These are phyloP conservation scores for Plantago major DNA, from an alignment of 257 asterid species.

Conservation along the genomic window DNA sequence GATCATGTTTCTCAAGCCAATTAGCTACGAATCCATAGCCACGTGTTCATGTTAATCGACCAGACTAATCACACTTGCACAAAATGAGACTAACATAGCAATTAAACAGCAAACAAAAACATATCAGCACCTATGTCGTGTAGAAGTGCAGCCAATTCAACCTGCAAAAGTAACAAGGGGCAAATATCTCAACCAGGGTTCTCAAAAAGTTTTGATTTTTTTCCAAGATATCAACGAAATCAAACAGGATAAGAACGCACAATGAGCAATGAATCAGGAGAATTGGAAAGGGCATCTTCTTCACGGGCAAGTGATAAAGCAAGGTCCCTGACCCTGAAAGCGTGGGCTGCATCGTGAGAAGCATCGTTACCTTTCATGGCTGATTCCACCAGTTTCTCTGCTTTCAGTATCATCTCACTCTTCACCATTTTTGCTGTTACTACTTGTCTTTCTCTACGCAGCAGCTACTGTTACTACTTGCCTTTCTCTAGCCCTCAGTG, in stretches of 20 bases:
- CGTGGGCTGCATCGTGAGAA: slow-evolving; percentile 61
- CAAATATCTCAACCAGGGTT: background rate
- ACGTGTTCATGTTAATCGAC: too few relatives aligned
- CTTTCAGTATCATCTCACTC: slow-evolving; percentile 44
- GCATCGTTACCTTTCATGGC: slow-evolving; percentile 86
- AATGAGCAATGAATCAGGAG: slow-evolving; percentile 51
- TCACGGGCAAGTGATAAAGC: slow-evolving; percentile 84
- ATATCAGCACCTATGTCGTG: slow-evolving; percentile 68
- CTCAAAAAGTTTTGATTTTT: too few relatives aligned
- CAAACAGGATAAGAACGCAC: slow-evolving; percentile 24
- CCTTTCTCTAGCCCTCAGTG: too few relatives aligned
- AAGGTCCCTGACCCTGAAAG: slow-evolving; percentile 82
- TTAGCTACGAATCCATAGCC: too few relatives aligned
- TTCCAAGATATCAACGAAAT: background rate
- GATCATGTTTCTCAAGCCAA: too few relatives aligned
- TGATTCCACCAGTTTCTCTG: slow-evolving; percentile 69
- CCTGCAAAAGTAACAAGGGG: slow-evolving; percentile 39
- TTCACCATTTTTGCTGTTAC: slow-evolving; percentile 28
- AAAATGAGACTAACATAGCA: too few relatives aligned
- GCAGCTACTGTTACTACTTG: too few relatives aligned
- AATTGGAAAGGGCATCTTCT: slow-evolving; percentile 46
- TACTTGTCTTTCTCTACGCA: too few relatives aligned
- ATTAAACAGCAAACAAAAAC: too few relatives aligned
- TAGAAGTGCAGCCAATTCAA: slow-evolving; percentile 93
- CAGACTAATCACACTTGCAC: too few relatives aligned